phyloP scores from a whole-genome alignment of 2,329 filamentous ascomycete species.

The Diaporthe eres region DNA sequence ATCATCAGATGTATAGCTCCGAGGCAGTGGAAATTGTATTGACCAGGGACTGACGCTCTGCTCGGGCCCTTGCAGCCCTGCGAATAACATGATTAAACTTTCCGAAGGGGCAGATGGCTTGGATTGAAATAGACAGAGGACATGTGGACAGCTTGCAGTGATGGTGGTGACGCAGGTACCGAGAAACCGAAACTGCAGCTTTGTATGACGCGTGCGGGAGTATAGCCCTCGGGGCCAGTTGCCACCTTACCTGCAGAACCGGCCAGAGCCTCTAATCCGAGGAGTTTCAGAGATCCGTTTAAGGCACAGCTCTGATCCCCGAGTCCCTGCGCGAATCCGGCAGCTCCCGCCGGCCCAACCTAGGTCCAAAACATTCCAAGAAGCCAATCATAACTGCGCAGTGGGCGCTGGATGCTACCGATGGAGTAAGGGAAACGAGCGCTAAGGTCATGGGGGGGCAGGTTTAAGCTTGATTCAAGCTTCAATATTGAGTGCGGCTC shows the following conservation, averaged over 20 bases:
- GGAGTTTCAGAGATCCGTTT: conserved; percentile 19
- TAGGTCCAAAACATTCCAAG: not conserved
- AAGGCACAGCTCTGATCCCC: not conserved
- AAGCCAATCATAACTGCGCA: conserved; percentile 3
- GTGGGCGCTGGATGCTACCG: not conserved
- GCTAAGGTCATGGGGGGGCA: not conserved
- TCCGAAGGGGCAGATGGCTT: not conserved
- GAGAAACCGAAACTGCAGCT: not conserved
- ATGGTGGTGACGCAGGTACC: not conserved
- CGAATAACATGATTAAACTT: not conserved
- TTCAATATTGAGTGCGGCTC: not conserved
- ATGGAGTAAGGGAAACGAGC: conserved; percentile 24
- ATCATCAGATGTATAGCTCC: not conserved
- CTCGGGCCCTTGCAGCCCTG: not conserved
- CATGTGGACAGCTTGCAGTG: not conserved
- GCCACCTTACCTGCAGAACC: not conserved
- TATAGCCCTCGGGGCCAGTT: not conserved
- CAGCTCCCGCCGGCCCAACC: conserved; percentile 12
- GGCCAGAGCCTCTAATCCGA: not conserved
- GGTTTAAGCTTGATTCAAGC: conserved; percentile 19
- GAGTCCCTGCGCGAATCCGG: conserved; percentile 19
- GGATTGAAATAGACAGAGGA: too few species aligned
- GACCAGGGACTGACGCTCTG: not conserved
- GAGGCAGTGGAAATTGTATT: not conserved
- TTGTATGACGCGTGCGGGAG: not conserved